These are phyloP conservation scores for Rhodomyrtus tomentosa DNA, from an alignment of 345 rosid genomes.

Conservation along the genomic window DNA sequence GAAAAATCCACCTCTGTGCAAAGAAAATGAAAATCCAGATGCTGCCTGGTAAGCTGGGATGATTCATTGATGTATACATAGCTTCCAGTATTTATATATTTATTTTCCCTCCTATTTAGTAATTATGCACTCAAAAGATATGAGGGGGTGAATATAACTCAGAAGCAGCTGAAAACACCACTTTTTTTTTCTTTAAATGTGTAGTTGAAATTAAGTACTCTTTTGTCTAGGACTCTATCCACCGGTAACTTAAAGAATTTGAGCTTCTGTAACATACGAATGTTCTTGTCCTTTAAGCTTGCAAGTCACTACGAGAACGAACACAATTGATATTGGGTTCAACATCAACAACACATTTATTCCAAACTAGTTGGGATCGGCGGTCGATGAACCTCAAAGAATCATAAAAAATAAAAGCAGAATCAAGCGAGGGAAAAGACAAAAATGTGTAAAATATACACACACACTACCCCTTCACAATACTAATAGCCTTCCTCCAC, in stretches of 20 bases:
- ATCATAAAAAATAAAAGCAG: too few species aligned
- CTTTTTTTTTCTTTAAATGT: background rate
- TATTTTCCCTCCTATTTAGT: background rate
- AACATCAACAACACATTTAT: too few species aligned
- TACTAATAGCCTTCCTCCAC: too few species aligned
- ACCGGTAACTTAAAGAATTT: too few species aligned
- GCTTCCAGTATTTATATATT: background rate
- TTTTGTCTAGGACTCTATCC: background rate
- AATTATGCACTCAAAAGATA: background rate
- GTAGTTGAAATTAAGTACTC: background rate
- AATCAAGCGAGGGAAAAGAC: too few species aligned
- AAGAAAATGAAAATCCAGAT: constrained; percentile 80
- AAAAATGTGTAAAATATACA: too few species aligned
- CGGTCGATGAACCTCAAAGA: too few species aligned
- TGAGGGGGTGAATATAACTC: background rate
- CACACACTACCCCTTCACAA: too few species aligned
- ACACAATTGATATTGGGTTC: background rate
- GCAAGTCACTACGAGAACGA: background rate
- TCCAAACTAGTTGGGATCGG: too few species aligned
- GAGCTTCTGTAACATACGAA: background rate
- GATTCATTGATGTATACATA: background rate
- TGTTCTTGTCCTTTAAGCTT: background rate
- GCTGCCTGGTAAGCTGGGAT: constrained; percentile 70
- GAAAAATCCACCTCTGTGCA: constrained; percentile 80
- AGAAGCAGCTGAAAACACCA: background rate